Percentiles rank a stretch among this genome's conserved stretches.
These are phyloP conservation scores for Gossypium trilobum DNA, from an alignment of 441 rosid genomes.

Conservation along the genomic window DNA sequence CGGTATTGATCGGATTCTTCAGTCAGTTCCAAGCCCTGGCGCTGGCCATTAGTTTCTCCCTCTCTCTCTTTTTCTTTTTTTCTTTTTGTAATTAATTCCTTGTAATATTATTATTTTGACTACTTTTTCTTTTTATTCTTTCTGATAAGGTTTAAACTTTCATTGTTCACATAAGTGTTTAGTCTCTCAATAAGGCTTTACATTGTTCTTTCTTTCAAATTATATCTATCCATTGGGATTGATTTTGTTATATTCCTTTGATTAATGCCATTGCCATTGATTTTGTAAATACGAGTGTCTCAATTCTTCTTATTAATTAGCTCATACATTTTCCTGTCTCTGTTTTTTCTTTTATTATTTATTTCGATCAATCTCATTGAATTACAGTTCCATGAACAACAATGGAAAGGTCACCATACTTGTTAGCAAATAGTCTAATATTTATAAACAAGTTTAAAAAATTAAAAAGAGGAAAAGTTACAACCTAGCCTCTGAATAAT, in stretches of 20 bases:
- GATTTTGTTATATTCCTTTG: not conserved
- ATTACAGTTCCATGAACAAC: not conserved
- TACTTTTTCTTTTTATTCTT: not conserved
- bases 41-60: constrained; percentile 39
- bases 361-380: not conserved
- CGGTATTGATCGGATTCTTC: constrained; percentile 44
- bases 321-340: not conserved
- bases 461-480: not conserved
- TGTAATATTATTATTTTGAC: not conserved
- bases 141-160: not conserved
- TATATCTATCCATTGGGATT: not conserved
- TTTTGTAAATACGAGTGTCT: not conserved
- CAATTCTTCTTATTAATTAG: not conserved
- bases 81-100: not conserved
- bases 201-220: not conserved
- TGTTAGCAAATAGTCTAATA: not conserved
- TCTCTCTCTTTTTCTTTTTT: too few species aligned
- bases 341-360: not conserved
- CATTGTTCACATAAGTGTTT: not conserved
- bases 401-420: not conserved
- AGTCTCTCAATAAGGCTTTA: not conserved
- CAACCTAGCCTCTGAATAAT: not conserved
- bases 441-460: not conserved
- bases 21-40: constrained; percentile 79
- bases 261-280: not conserved